A percentile compares a stretch with the other conserved stretches of the same genome.
These are phyloP conservation scores for Leccinum pachyderme DNA, from an alignment of 1,284 basidiomycete genomes.

Conservation along the genomic window DNA sequence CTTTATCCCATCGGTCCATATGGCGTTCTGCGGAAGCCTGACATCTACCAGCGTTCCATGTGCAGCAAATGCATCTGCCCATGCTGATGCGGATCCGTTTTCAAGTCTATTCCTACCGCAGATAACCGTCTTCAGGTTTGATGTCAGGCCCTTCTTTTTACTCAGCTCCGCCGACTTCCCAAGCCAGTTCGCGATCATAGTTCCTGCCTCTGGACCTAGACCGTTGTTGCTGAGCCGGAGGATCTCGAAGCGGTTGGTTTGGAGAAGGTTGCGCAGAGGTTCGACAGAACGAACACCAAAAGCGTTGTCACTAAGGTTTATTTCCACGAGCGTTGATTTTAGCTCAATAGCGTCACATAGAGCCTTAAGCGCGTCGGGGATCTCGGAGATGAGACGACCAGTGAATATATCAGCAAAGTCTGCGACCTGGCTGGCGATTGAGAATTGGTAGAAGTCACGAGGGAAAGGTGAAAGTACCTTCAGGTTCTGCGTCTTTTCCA, in stretches of 20 bases:
- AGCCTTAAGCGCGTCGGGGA: constrained; percentile 85
- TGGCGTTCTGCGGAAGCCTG: constrained; percentile 95
- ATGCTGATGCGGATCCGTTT: constrained; percentile 81
- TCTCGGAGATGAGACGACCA: constrained; percentile 92
- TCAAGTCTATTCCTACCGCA: constrained; percentile 96
- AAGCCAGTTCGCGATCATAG: constrained; percentile 84
- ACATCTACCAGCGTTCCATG: constrained; percentile 85
- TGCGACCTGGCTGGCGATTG: constrained; percentile 62
- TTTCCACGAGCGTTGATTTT: constrained; percentile 79
- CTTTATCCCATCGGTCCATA: constrained; percentile 91
- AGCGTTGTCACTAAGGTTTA: constrained; percentile 95
- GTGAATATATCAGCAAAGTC: constrained; percentile 99
- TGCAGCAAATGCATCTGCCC: constrained; percentile 87
- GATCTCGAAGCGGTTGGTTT: constrained; percentile 73
- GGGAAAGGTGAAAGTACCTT: constrained; percentile 49
- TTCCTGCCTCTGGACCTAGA: constrained; percentile 89
- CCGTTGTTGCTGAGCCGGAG: constrained; percentile 98
- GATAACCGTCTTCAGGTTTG: constrained; percentile 78
- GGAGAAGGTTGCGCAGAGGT: constrained; percentile 90
- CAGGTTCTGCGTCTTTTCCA: constrained; percentile 68
- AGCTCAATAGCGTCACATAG: constrained; percentile 86
- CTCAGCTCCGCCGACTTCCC: constrained; percentile 73
- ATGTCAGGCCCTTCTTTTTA: constrained; percentile 63
- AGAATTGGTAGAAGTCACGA: constrained; percentile 4
- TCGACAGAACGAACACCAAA: constrained; percentile 96